Evolutionary conservation across 1,284 basidiomycete genomes (phyloP).

Genomic region (Farysia itapuensis): DNA sequence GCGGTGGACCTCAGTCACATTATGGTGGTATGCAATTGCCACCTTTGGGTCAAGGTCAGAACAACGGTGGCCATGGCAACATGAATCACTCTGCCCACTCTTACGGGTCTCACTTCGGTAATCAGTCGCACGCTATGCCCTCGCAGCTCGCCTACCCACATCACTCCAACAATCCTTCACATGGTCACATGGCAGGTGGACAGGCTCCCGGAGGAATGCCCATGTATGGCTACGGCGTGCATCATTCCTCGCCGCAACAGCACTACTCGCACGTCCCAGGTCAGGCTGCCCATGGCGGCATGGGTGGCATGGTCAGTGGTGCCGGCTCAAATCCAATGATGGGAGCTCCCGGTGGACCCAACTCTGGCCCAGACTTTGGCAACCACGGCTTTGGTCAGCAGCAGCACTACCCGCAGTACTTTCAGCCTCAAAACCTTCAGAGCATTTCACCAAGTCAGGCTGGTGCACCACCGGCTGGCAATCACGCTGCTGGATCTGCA

Average conservation of each 20-base stretch:
- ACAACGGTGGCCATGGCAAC: constrained; percentile 32
- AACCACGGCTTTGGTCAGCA: constrained; percentile 38
- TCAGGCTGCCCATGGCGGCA: constrained; percentile 36
- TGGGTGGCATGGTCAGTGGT: constrained; percentile 37
- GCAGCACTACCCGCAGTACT: constrained; percentile 41
- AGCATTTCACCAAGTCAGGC: constrained; percentile 38
- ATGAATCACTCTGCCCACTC: constrained; percentile 29
- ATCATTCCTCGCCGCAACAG: constrained; percentile 37
- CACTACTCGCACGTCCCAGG: constrained; percentile 41
- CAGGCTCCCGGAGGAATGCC: constrained; percentile 35
- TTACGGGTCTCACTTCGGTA: constrained; percentile 24
- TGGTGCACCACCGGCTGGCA: constrained; percentile 23
- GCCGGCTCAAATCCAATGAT: constrained; percentile 42
- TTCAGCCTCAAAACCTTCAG: constrained; percentile 35
- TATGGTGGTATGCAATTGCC: constrained; percentile 44
- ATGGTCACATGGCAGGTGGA: constrained; percentile 28
- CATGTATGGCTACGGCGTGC: constrained; percentile 41
- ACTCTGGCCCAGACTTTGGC: constrained; percentile 21
- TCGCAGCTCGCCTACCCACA: constrained; percentile 40
- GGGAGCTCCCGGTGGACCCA: constrained; percentile 35
- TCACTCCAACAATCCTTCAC: constrained; percentile 38
- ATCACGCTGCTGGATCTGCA: constrained; percentile 12
- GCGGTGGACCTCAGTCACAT: constrained; percentile 22
- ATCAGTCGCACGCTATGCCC: constrained; percentile 35
- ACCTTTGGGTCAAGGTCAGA: constrained; percentile 35